phyloP scores from a whole-genome alignment of 169 alveolate species.

The Eimeria sp. region DNA sequence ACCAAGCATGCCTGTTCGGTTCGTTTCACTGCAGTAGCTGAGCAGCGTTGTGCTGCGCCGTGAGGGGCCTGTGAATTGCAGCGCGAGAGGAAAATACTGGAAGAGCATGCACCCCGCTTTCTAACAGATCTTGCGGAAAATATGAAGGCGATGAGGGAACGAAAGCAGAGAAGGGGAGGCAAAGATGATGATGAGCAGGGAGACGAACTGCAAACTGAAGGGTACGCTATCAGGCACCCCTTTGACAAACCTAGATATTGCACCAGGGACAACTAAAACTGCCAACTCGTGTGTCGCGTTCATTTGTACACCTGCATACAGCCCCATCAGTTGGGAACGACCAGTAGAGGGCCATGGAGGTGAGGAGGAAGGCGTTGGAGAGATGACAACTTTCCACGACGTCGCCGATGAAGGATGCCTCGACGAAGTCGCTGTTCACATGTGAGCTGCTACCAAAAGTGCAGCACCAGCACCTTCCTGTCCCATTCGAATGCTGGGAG shows the following conservation, averaged over 20 bases:
- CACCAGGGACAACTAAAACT: neutral
- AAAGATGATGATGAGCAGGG: slow-evolving; percentile 66
- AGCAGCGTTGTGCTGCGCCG: slow-evolving; percentile 38
- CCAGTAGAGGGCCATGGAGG: slow-evolving; percentile 31
- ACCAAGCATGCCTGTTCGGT: neutral
- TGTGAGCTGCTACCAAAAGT: slow-evolving; percentile 2
- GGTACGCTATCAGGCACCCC: slow-evolving; percentile 4
- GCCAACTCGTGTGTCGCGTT: neutral
- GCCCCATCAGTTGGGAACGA: slow-evolving; percentile 65
- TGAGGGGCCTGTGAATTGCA: neutral
- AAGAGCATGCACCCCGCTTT: slow-evolving; percentile 79
- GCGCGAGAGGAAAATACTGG: slow-evolving; percentile 74
- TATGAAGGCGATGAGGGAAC: slow-evolving; percentile 74
- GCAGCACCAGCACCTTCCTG: neutral
- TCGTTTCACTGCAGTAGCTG: neutral
- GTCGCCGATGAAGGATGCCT: slow-evolving; percentile 72
- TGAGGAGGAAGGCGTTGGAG: slow-evolving; percentile 50
- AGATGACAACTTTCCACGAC: slow-evolving; percentile 67
- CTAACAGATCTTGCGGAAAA: slow-evolving; percentile 52
- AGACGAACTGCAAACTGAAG: slow-evolving; percentile 68
- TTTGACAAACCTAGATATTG: neutral
- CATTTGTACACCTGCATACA: neutral
- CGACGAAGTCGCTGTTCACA: slow-evolving; percentile 67
- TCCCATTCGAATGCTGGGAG: neutral
- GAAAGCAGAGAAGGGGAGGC: slow-evolving; percentile 54